These are phyloP conservation scores for Ustilaginoidea virens DNA, from an alignment of 2,329 filamentous ascomycete species.

Conservation along the genomic window DNA sequence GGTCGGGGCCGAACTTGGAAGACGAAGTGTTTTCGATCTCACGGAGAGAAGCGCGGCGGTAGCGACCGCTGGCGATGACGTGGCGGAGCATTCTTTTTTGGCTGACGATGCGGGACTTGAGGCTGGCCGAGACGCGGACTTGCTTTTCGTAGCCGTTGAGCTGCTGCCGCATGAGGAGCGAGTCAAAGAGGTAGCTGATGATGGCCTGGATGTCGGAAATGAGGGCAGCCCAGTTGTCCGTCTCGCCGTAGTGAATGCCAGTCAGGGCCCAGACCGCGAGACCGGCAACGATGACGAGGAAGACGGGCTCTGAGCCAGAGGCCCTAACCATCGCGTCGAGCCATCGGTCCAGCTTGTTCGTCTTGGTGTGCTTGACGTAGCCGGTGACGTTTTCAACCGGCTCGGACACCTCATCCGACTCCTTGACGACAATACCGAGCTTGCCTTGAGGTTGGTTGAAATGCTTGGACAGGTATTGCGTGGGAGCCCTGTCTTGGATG, in stretches of 20 bases:
- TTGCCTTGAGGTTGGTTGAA: no score
- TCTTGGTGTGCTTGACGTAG: constrained; percentile 7
- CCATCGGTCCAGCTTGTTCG: constrained; percentile 7
- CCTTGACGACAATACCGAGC: background rate
- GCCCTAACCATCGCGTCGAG: constrained; percentile 7
- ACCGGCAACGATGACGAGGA: constrained; percentile 15
- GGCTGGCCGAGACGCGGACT: constrained; percentile 13
- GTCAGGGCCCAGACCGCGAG: constrained; percentile 15
- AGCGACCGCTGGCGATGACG: constrained; percentile 8
- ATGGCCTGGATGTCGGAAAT: constrained; percentile 20
- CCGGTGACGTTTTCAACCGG: constrained; percentile 6
- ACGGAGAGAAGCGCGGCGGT: background rate
- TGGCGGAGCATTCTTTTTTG: constrained; percentile 15
- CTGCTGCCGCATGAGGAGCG: constrained; percentile 23
- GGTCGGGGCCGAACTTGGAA: constrained; percentile 6
- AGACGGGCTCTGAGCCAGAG: constrained; percentile 9
- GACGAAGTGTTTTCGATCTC: constrained; percentile 9
- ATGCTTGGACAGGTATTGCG: no score
- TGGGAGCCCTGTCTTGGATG: no score
- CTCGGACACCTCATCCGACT: background rate
- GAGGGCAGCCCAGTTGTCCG: constrained; percentile 20
- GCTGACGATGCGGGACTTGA: constrained; percentile 17
- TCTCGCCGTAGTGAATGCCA: constrained; percentile 15
- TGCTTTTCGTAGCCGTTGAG: constrained; percentile 15
- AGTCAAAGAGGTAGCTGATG: constrained; percentile 20